Percentiles rank a stretch among this genome's conserved stretches.
These are phyloP conservation scores for Tripterygium wilfordii DNA, from an alignment of 177 flowering plant species.

Conservation along the genomic window DNA sequence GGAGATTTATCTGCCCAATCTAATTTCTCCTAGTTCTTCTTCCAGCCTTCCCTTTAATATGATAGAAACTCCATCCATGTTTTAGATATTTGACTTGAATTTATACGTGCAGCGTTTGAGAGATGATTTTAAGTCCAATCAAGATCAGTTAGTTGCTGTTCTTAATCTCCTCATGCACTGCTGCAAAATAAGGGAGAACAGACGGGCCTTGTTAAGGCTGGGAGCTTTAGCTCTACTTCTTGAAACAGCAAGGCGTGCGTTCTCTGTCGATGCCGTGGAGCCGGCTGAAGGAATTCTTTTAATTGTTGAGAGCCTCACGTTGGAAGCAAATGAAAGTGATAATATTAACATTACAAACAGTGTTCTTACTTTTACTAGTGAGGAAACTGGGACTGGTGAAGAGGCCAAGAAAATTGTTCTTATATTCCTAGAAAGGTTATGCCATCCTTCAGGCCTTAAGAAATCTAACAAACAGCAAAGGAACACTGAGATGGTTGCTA, in stretches of 20 bases:
- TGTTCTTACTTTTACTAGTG: conserved; percentile 67
- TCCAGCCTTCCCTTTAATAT: too few relatives aligned
- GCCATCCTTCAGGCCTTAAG: conserved; percentile 74
- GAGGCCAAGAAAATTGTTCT: conserved; percentile 97
- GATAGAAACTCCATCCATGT: too few relatives aligned
- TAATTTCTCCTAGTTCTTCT: too few relatives aligned
- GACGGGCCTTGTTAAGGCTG: conserved; percentile 67
- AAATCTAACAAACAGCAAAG: conserved; percentile 96
- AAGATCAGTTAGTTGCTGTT: conserved; percentile 82
- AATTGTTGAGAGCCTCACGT: conserved; percentile 83
- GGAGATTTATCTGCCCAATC: too few relatives aligned
- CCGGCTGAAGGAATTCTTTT: conserved; percentile 97
- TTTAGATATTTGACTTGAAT: conserved; percentile 5
- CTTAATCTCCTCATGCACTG: conserved; percentile 92
- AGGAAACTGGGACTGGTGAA: conserved; percentile 79
- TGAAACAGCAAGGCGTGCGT: conserved; percentile 98
- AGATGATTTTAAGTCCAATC: conserved; percentile 89
- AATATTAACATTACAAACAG: conserved; percentile 63
- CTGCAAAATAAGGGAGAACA: conserved; percentile 94
- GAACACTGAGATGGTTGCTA: conserved; percentile 99
- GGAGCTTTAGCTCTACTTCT: conserved; percentile 88
- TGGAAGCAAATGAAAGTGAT: conserved; percentile 97
- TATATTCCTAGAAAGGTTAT: conserved; percentile 87
- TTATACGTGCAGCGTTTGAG: conserved; percentile 51
- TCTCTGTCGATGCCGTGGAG: conserved; percentile 98